A percentile compares a stretch with the other conserved stretches of the same genome.
Conservation (phyloP, 331 rosid species). For the Spiraea crenata region DNA sequence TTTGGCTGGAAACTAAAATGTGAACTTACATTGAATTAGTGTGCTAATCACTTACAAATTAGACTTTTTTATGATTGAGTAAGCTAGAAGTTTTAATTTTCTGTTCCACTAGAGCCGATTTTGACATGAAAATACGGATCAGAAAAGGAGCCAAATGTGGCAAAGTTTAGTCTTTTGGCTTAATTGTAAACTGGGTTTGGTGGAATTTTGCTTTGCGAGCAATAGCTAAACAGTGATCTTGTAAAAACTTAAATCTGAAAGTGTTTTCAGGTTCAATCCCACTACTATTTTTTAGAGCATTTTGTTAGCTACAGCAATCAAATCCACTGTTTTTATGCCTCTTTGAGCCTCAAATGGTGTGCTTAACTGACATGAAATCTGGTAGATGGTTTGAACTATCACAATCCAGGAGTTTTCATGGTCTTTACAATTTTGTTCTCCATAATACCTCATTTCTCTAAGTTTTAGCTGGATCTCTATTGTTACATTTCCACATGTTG, state of each 20-base stretch:
- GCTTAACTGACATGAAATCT: conserved; percentile 3
- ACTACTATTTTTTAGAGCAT: not conserved
- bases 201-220: not conserved
- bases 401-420: not conserved
- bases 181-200: not conserved
- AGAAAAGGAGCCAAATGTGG: not conserved
- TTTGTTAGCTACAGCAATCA: not conserved
- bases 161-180: not conserved
- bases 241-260: not conserved
- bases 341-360: not conserved
- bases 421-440: not conserved
- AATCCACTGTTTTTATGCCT: not conserved
- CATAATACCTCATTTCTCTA: not conserved
- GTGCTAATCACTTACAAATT: not conserved
- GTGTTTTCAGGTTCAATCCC: not conserved
- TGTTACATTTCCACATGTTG: not conserved
- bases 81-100: not conserved
- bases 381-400: not conserved
- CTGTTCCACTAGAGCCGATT: not conserved
- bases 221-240: not conserved
- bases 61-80: not conserved
- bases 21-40: not conserved
- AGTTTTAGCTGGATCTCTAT: not conserved
- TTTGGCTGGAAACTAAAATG: not conserved
- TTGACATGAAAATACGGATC: not conserved